phyloP scores from a whole-genome alignment of 768 basidiomycete species.

The Suillus subaureus region DNA sequence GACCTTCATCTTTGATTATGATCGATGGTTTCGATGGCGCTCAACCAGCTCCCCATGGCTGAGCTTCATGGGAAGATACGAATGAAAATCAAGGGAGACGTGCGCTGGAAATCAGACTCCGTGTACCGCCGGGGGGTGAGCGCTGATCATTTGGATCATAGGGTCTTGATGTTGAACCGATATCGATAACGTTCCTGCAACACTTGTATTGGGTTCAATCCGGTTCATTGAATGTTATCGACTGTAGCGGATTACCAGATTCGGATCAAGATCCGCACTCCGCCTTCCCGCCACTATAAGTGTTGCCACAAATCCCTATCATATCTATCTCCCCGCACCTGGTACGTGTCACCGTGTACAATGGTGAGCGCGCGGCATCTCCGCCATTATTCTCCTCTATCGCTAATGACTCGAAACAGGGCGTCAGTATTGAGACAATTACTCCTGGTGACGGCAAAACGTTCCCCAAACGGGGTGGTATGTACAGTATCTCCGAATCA shows the following conservation, averaged over 20 bases:
- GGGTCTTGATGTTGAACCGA: slow-evolving; percentile 11
- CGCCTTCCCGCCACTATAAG: slow-evolving; percentile 51
- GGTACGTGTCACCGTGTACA: slow-evolving; percentile 31
- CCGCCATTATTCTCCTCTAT: background rate
- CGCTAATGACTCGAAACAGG: slow-evolving; percentile 42
- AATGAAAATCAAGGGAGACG: background rate
- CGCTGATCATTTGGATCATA: background rate
- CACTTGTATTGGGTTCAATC: slow-evolving; percentile 10
- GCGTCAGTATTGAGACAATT: slow-evolving; percentile 66
- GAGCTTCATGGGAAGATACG: slow-evolving; percentile 1
- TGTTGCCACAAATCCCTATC: slow-evolving; percentile 27
- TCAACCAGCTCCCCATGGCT: background rate
- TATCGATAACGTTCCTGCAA: slow-evolving; percentile 12
- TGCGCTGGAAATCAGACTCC: slow-evolving; percentile 1
- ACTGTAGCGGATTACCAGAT: slow-evolving; percentile 30
- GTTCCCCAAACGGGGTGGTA: slow-evolving; percentile 75
- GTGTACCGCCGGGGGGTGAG: background rate
- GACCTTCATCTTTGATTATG: background rate
- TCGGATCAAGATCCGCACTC: slow-evolving; percentile 82
- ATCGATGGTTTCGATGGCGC: slow-evolving; percentile 4
- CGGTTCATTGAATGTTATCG: slow-evolving; percentile 9
- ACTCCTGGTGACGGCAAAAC: slow-evolving; percentile 59
- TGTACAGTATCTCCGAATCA: slow-evolving; percentile 31
- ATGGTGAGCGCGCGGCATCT: slow-evolving; percentile 29
- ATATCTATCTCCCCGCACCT: slow-evolving; percentile 25